phyloP scores from a whole-genome alignment of 805 yeast genomes.

The Candida succiphila region DNA sequence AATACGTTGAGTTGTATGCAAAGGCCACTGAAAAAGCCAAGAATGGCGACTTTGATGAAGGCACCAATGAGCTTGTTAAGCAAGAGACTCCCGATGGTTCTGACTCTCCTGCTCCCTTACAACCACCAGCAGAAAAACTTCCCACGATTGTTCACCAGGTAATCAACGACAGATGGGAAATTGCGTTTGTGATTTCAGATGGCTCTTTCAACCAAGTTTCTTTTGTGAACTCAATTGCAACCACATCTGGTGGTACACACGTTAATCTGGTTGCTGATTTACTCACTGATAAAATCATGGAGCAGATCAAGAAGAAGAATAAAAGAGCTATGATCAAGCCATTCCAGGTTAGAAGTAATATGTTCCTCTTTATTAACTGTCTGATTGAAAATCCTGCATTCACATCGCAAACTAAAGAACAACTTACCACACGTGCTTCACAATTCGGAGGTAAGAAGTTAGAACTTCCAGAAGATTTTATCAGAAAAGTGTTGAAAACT shows the following conservation, averaged over 20 bases:
- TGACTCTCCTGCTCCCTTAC: slow-evolving; percentile 2
- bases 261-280: slow-evolving; percentile 81
- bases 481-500: slow-evolving; percentile 63
- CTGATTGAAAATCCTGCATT: slow-evolving; percentile 94
- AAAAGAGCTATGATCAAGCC: slow-evolving; percentile 69
- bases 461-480: slow-evolving; percentile 66
- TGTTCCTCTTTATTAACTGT: slow-evolving; percentile 87
- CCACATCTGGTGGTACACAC: slow-evolving; percentile 96
- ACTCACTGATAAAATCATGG: slow-evolving; percentile 67
- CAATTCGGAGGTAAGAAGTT: slow-evolving; percentile 83
- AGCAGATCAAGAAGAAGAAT: slow-evolving; percentile 56
- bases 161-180: slow-evolving; percentile 86
- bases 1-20: slow-evolving; percentile 82
- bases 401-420: slow-evolving; percentile 96
- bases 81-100: slow-evolving; percentile 7
- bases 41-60: slow-evolving; percentile 15
- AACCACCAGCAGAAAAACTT: slow-evolving; percentile 26
- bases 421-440: slow-evolving; percentile 75
- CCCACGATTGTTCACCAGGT: slow-evolving; percentile 67
- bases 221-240: slow-evolving; percentile 95
- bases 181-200: slow-evolving; percentile 91
- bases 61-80: slow-evolving; percentile 3
- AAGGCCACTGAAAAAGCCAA: slow-evolving; percentile 55
- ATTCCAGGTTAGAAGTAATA: slow-evolving; percentile 79
- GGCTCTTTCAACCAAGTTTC: slow-evolving; percentile 89